These are phyloP conservation scores for Fomitopsis schrenkii DNA, from an alignment of 1,284 basidiomycete species.

Conservation along the genomic window DNA sequence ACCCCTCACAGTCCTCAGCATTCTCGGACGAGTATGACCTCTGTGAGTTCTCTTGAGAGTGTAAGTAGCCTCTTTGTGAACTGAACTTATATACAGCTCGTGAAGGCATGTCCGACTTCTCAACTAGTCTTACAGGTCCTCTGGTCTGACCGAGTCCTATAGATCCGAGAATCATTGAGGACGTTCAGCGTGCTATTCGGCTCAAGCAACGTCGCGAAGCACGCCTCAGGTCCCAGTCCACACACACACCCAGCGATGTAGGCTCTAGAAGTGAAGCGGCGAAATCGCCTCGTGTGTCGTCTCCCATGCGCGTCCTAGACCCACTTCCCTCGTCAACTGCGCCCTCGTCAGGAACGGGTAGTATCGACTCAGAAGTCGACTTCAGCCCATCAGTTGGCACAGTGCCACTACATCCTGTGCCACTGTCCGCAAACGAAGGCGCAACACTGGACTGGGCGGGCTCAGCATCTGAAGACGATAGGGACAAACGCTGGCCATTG, in stretches of 20 bases:
- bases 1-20: constrained; percentile 21
- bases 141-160: constrained; percentile 13
- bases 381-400: constrained; percentile 64
- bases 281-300: constrained; percentile 34
- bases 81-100: constrained; percentile 32
- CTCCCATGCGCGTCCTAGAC: constrained; percentile 26
- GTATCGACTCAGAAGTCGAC: constrained; percentile 50
- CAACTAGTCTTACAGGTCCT: not conserved
- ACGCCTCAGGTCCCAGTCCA: constrained; percentile 41
- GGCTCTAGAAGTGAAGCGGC: constrained; percentile 20
- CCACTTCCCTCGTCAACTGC: constrained; percentile 9
- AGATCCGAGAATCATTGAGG: constrained; percentile 73
- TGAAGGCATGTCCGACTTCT: constrained; percentile 46
- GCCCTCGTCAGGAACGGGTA: constrained; percentile 12
- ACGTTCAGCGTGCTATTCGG: constrained; percentile 67
- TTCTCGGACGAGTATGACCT: constrained; percentile 73
- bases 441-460: constrained; percentile 67
- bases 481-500: constrained; percentile 59
- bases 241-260: constrained; percentile 21
- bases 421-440: constrained; percentile 61
- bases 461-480: constrained; percentile 47
- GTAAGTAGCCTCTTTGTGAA: not conserved
- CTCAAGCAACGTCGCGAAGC: constrained; percentile 70
- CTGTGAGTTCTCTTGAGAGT: constrained; percentile 39
- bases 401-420: constrained; percentile 47